phyloP scores from a whole-genome alignment of 1,284 basidiomycete species.

The Malassezia sp. region DNA sequence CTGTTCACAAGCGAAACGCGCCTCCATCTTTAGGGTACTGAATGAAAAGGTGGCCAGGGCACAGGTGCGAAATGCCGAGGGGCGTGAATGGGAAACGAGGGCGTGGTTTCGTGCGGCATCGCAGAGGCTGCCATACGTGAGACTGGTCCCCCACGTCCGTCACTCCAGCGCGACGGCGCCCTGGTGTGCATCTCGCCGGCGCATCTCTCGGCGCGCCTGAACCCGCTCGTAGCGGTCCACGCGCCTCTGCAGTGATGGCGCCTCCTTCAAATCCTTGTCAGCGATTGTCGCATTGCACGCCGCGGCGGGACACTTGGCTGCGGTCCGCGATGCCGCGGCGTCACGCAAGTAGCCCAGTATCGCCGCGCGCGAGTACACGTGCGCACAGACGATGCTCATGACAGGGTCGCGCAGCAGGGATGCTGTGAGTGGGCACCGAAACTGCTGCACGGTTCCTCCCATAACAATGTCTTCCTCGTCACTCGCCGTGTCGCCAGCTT shows the following conservation, averaged over 20 bases:
- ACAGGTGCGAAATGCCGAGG: too few relatives aligned
- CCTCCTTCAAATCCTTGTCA: neutral
- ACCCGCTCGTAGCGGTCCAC: conserved; percentile 14
- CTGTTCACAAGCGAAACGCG: too few relatives aligned
- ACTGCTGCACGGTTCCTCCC: conserved; percentile 26
- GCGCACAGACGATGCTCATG: conserved; percentile 15
- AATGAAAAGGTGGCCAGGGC: too few relatives aligned
- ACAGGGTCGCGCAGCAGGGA: conserved; percentile 30
- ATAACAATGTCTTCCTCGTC: conserved; percentile 31
- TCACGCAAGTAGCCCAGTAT: conserved; percentile 6
- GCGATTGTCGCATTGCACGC: conserved; percentile 3
- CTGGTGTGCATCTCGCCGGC: conserved; percentile 1
- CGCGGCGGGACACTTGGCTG: conserved; percentile 9
- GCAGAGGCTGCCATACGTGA: too few relatives aligned
- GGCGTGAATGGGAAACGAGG: too few relatives aligned
- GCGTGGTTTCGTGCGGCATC: too few relatives aligned
- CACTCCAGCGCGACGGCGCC: too few relatives aligned
- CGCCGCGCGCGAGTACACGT: conserved; percentile 17
- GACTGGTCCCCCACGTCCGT: too few relatives aligned
- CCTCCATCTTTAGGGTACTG: too few relatives aligned
- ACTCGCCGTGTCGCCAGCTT: conserved; percentile 14
- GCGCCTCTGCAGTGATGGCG: conserved; percentile 6
- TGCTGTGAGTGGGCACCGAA: conserved; percentile 31
- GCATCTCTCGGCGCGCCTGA: conserved; percentile 4
- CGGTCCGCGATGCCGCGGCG: neutral